Evolutionary conservation across 306 rosid species (phyloP), one percentile per base, ranked within the genome.

Genomic region (Lupinus albus): DNA sequence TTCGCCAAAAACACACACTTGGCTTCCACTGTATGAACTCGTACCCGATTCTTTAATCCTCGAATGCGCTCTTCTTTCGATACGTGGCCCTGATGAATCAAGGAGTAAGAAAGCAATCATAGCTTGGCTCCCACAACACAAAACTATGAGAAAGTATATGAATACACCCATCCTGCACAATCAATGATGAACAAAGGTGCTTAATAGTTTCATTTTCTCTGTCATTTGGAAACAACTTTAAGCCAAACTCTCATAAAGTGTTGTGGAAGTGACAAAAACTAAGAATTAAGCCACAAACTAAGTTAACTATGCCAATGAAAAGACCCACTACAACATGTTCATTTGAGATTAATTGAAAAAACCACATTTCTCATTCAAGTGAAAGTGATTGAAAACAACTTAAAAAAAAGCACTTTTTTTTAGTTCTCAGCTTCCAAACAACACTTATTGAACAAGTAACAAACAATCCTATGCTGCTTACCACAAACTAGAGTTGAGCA

Each of bases 11-110:
- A 52, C 53, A 52, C 15, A 68, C 74, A 50, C 32, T 92, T 92
- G 89, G 81, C 98, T 92, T 71, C 96, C 96, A 64, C 95, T 65
- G 52, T 92, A 92, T 12, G 98, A 92, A 78, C 96, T 83, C 53
- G 95, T 80, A 14, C 96, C 98, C 10, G 98, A 96, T 79, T 92
- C 96, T 60, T 89, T 89, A 76, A 92, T 85, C 50, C 85, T 56
- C 63, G 87, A 75, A 61, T 96, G 95, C 0, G 88, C 95, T 81
- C 96, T 73, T 76, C 86, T 84, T 32, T 86, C 87, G 47, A 87
- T 78, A 42, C 88, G 89, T 64, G 92, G 92, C 44, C 84, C 89
- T 54, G 83, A 81, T 64, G 92, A 68, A 80, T 74, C 75, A 52
- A 81, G 72, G 35, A 80, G 80, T 77, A 81, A 50, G 73, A 80